Evolutionary conservation across 164 flowering plant genomes (phyloP), one percentile per base, ranked within the genome.

Genomic region (Euptelea pleiosperma): DNA sequence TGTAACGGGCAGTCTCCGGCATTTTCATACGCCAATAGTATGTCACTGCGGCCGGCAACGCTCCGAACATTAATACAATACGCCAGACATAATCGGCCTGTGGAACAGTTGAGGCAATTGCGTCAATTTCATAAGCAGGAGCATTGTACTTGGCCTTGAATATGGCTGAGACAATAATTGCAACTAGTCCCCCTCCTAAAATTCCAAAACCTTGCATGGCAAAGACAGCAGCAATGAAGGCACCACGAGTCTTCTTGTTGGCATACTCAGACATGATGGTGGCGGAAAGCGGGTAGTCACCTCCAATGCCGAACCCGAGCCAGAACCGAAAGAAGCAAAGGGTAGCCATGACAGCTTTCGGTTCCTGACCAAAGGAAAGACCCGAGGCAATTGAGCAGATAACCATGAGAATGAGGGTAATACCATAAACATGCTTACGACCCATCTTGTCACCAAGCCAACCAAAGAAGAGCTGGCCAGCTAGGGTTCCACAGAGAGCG

Each of bases 381-480:
- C 89, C 96, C 0, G 91, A 89, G 15, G 77, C 89, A 16, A 87
- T 26, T 1, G 91, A 87, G 65, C 79, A 70, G 0, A 80, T 6
- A 2, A 75, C 74, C 96, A 87, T 89, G 60, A 87, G 69, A 71
- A 82, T 53, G 2, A 89, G 85, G 3, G 96, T 89, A 55, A 82
- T 57, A 4, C 96, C 96, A 47, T 89, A 89, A 28, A 87, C 96
- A 4, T 70, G 73, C 52, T 89, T 89, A n/a, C 96, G 50, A 12
- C 96, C 96, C 67, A 89, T 2, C 56, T 81, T 85, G 74, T 89
- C 96, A 10, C 96, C 96, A 5, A 89, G 89, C 93, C 96, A 84
- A 0, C 93, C 93, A 47, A 86, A 86, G 76, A 86, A 86, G 67
- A 86, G 87, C 55, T 87, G 91, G 21, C 96, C 96, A 0, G 85